These are phyloP conservation scores for Nothopassalora personata DNA, from an alignment of 2,329 filamentous ascomycete genomes.

Conservation along the genomic window DNA sequence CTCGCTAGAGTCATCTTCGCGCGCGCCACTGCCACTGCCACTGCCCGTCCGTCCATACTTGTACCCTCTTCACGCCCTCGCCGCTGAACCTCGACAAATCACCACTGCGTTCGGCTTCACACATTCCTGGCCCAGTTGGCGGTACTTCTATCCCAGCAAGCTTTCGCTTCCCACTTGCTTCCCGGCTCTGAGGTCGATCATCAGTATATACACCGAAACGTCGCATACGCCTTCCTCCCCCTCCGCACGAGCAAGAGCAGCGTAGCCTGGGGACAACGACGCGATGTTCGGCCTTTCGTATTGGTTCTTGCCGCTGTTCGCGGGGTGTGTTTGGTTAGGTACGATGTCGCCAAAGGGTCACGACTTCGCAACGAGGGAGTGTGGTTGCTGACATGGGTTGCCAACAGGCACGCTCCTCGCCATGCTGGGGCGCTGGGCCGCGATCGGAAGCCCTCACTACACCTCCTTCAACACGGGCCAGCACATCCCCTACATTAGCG, in stretches of 20 bases:
- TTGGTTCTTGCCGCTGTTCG: slow-evolving; percentile 64
- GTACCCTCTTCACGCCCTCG: no score
- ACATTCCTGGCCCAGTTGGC: not conserved
- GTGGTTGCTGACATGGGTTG: not conserved
- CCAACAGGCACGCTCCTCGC: slow-evolving; percentile 57
- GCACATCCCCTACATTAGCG: slow-evolving; percentile 52
- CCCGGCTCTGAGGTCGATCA: not conserved
- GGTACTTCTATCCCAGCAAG: not conserved
- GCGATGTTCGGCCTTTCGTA: slow-evolving; percentile 43
- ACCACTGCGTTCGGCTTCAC: no score
- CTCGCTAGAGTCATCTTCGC: not conserved
- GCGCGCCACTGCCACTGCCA: not conserved
- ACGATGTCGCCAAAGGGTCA: slow-evolving; percentile 3
- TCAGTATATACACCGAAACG: not conserved
- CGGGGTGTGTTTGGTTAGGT: slow-evolving; percentile 57
- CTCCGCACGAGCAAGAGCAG: not conserved
- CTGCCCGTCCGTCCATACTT: no score
- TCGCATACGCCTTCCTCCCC: not conserved
- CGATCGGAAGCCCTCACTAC: slow-evolving; percentile 53
- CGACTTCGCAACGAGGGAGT: not conserved
- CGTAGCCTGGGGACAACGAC: not conserved
- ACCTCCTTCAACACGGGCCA: slow-evolving; percentile 55
- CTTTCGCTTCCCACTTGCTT: not conserved
- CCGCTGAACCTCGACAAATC: no score
- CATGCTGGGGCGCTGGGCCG: slow-evolving; percentile 64